These are phyloP conservation scores for Boechera stricta DNA, from an alignment of 345 rosid genomes.

Conservation along the genomic window DNA sequence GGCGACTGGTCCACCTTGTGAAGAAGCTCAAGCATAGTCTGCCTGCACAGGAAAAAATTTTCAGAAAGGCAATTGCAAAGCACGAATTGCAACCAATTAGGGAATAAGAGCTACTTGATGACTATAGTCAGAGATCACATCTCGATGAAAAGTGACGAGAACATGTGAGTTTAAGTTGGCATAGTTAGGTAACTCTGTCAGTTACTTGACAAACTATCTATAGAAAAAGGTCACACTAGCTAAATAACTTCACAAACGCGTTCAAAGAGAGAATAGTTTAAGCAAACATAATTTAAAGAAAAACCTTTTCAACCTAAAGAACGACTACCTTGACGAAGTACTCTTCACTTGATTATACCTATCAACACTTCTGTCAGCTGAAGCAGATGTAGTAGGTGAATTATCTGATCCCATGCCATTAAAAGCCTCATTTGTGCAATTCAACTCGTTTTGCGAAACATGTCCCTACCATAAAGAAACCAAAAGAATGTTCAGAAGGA, in stretches of 20 bases:
- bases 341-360: constrained; percentile 49
- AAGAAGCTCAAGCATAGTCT: constrained; percentile 91
- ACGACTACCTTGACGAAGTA: constrained; percentile 62
- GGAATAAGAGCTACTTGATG: constrained; percentile 1
- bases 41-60: constrained; percentile 52
- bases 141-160: not conserved
- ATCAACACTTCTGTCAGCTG: constrained; percentile 51
- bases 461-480: constrained; percentile 45
- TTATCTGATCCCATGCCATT: constrained; percentile 52
- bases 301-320: constrained; percentile 14
- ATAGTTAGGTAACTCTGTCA: constrained; percentile 17
- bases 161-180: not conserved
- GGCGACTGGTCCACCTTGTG: constrained; percentile 79
- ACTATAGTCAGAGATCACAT: constrained; percentile 1
- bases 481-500: constrained; percentile 29
- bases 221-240: not conserved
- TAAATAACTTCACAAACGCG: constrained; percentile 19
- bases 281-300: not conserved
- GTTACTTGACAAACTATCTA: constrained; percentile 19
- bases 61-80: constrained; percentile 18
- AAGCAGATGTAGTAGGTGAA: constrained; percentile 51
- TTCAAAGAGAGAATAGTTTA: not conserved
- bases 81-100: constrained; percentile 18
- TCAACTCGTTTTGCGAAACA: constrained; percentile 52
- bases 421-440: constrained; percentile 46